Evolutionary conservation across 2,329 filamentous ascomycete species (phyloP), one percentile per base, ranked within the genome.

Genomic region (Penicillium brevicompactum): DNA sequence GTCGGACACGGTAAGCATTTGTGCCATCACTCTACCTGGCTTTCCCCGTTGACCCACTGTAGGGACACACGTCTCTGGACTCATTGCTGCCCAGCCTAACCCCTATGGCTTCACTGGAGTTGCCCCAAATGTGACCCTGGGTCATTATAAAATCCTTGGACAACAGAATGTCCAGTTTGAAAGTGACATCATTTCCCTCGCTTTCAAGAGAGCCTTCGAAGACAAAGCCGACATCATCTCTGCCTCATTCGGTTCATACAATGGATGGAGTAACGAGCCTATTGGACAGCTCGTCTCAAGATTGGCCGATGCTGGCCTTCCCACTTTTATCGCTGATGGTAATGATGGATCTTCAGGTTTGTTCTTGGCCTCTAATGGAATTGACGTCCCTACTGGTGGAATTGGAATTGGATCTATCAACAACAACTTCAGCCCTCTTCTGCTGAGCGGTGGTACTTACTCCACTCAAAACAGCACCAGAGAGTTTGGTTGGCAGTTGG

Each of bases 51-150:
- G 32, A 47, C 22, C 4, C 13, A 84, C 83, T 62, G 70, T 85
- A 88, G 68, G 85, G 30, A 85, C 82, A 0, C 84, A 86, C 67
- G 82, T 86, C 22, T 78, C 84, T 1, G 86, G 86, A 31, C 87
- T 84, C 57, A 80, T 88, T 43, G 85, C 83, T 2, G 85, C 84
- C 1, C 81, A 85, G 66, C 67, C 44, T 77, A 74, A 85, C 64
- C 68, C 74, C 0, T 78, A 78, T 37, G 80, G 80, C n/a, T 82
- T 85, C 62, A 81, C 80, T 14, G 85, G 85, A 14, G 82, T 79
- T 9, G 84, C 83, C 0, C 80, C 82, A 0, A 82, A 78, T 40
- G 84, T 83, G 1, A 82, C 74, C 1, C 73, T 87, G 1, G 82
- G 82, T 43, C 76, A 79, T 44, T 87, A 82, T 72, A 78, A 80